Evolutionary conservation across 2,329 filamentous ascomycete species (phyloP), one percentile per base, ranked within the genome.

Genomic region (Fusarium mexicanum): DNA sequence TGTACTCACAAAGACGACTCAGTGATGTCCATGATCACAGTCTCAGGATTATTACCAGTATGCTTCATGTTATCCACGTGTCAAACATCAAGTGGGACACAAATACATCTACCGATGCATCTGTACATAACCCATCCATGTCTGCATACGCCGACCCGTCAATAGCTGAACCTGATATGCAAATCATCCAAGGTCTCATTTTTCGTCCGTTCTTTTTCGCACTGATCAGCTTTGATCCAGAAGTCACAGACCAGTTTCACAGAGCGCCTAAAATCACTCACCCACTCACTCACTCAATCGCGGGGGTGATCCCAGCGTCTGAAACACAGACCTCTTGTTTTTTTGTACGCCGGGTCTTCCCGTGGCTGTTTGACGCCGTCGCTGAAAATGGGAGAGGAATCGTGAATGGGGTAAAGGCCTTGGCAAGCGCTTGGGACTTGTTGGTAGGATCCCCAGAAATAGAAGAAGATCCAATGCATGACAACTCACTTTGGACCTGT

Each of bases 41-140:
- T 51, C 51, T 67, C 33, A 37, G 13, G 37, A 33, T 22, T 50
- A 29, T 51, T 35, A 33, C 31, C 31, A 33, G 13, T 33, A 43
- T 47, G n/a, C 35, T 46, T 55, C 46, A 54, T 12, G 29, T 62
- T 50, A 57, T 65, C 72, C 72, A 74, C 72, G 72, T 74, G 72
- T 75, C 68, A 47, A 72, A 43, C 64, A 59, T 61, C 72, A 72
- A 74, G 72, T 74, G 72, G 72, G 57, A 73, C 70, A 43, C 14
- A 48, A 37, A 29, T 47, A 47, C 33, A 35, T 35, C 14, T 9
- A 16, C 17, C 41, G 41, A 44, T 46, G 44, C 38, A 33, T 29
- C 26, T 44, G 38, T 51, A 48, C 69, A 72, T 33, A 72, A 54
- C 40, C 31, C 51, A 58, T 37, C 59, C 67, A 73, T 73, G 46